phyloP scores from a whole-genome alignment of 352 stramenopile genomes.

The Thalassiosira hispida region DNA sequence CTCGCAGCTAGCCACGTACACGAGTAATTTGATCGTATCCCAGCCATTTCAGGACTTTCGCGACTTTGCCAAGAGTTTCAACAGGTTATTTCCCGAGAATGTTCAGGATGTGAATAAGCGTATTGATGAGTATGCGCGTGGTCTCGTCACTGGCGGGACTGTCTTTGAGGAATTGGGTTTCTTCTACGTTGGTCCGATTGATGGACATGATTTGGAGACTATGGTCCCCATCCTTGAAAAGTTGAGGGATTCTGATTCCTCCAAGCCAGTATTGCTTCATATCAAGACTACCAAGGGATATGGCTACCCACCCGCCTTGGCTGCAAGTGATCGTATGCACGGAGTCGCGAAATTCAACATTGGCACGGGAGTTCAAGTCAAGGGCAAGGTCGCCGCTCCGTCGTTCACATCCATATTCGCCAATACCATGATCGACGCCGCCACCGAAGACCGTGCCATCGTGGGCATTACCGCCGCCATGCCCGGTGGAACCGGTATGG shows the following conservation, averaged over 20 bases:
- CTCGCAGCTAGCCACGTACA: constrained; percentile 86
- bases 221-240: constrained; percentile 90
- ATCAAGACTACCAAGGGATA: constrained; percentile 90
- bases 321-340: constrained; percentile 88
- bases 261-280: constrained; percentile 88
- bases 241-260: constrained; percentile 80
- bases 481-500: constrained; percentile 89
- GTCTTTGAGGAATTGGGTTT: constrained; percentile 91
- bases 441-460: constrained; percentile 86
- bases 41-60: constrained; percentile 89
- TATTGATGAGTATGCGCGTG: constrained; percentile 89
- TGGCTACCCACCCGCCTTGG: constrained; percentile 87
- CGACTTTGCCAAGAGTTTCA: constrained; percentile 87
- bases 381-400: constrained; percentile 68
- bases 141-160: constrained; percentile 87
- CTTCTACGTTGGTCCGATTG: constrained; percentile 90
- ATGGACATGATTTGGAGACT: constrained; percentile 90
- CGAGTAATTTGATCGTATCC: constrained; percentile 86
- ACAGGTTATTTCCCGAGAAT: constrained; percentile 80
- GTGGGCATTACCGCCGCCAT: constrained; percentile 90
- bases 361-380: constrained; percentile 86
- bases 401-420: constrained; percentile 89
- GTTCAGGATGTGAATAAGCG: constrained; percentile 89
- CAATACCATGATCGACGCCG: constrained; percentile 87
- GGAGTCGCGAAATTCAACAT: constrained; percentile 90